phyloP scores from a whole-genome alignment of 1,139 yeast genomes.

The Candida anutae region DNA sequence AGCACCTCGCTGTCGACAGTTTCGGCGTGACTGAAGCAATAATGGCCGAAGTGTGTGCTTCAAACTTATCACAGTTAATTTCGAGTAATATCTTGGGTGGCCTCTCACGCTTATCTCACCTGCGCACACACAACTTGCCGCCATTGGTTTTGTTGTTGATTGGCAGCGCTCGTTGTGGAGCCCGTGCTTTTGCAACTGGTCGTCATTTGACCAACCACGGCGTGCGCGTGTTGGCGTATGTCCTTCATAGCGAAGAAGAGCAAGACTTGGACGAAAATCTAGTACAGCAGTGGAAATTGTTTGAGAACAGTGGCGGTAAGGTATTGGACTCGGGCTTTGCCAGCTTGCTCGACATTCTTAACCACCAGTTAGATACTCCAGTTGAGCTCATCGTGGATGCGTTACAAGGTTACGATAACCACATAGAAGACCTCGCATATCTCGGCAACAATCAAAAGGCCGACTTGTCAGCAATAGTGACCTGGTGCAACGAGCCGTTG shows the following conservation, averaged over 20 bases:
- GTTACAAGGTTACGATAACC: constrained; percentile 74
- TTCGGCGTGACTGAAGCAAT: constrained; percentile 44
- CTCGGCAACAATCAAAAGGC: constrained; percentile 30
- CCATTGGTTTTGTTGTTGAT: constrained; percentile 68
- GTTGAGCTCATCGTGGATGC: constrained; percentile 76
- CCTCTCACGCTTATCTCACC: constrained; percentile 45
- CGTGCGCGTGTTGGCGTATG: constrained; percentile 55
- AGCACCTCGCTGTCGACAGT: constrained; percentile 47
- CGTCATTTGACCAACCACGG: constrained; percentile 75
- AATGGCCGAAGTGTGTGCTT: constrained; percentile 65
- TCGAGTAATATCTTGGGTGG: constrained; percentile 61
- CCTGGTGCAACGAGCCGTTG: constrained; percentile 61
- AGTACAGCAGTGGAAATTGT: constrained; percentile 42
- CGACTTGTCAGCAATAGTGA: constrained; percentile 39
- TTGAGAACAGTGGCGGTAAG: constrained; percentile 42
- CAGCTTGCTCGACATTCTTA: constrained; percentile 23
- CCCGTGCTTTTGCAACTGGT: constrained; percentile 71
- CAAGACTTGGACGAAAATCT: constrained; percentile 17
- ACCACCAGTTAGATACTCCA: constrained; percentile 56
- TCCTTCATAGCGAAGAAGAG: constrained; percentile 28
- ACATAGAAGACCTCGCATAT: constrained; percentile 43
- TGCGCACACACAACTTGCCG: constrained; percentile 63
- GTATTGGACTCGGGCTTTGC: constrained; percentile 26
- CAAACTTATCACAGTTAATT: constrained; percentile 55
- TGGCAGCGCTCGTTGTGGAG: constrained; percentile 71